Conservation (phyloP, 2,329 filamentous ascomycete genomes). For the Colletotrichum sp. region DNA sequence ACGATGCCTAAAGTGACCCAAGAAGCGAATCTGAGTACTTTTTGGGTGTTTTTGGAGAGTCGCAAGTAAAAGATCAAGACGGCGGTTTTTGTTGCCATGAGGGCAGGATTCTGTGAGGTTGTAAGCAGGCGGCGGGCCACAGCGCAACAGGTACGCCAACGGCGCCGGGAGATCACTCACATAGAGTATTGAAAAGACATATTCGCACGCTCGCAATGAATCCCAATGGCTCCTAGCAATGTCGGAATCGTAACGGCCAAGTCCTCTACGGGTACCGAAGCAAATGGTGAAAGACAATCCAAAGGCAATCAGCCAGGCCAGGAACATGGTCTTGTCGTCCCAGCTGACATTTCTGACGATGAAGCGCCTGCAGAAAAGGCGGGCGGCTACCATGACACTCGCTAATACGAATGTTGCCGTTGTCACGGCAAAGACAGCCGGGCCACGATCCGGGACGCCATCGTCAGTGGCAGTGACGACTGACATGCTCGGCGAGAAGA, state of each 20-base stretch:
- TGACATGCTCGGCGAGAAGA: conserved; percentile 19
- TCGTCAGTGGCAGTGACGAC: conserved; percentile 6
- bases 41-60: conserved; percentile 78
- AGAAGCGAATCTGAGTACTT: conserved; percentile 81
- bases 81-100: conserved; percentile 94
- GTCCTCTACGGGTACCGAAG: conserved; percentile 66
- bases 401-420: conserved; percentile 71
- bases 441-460: conserved; percentile 55
- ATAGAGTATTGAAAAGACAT: conserved; percentile 69
- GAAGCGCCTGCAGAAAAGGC: conserved; percentile 73
- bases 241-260: conserved; percentile 71
- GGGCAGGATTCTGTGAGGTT: conserved; percentile 73
- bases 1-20: conserved; percentile 79
- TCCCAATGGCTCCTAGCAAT: conserved; percentile 56
- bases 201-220: conserved; percentile 64
- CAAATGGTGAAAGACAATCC: conserved; percentile 72
- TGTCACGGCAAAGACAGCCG: conserved; percentile 73
- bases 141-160: neutral
- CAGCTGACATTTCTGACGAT: conserved; percentile 75
- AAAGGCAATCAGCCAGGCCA: conserved; percentile 78
- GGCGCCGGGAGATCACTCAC: conserved; percentile 40
- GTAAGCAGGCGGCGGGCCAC: neutral
- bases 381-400: conserved; percentile 75
- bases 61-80: conserved; percentile 90
- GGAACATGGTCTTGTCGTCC: conserved; percentile 83